Conservation (phyloP, 495 filamentous ascomycete genomes). For the Aspergillus mulundensis region DNA sequence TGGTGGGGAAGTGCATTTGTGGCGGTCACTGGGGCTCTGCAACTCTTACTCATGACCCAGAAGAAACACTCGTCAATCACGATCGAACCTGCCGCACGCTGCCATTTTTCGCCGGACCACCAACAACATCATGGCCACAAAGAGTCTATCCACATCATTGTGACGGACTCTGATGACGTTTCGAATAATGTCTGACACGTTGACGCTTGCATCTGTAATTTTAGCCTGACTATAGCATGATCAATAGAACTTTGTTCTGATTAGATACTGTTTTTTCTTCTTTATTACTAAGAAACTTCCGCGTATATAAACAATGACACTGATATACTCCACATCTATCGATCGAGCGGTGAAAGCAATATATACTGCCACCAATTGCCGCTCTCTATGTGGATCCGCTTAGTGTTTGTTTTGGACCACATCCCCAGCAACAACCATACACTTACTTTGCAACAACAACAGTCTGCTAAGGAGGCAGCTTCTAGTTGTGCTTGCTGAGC, state of each 20-base stretch:
- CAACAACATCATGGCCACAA: slow-evolving; percentile 21
- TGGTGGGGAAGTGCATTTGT: slow-evolving; percentile 76
- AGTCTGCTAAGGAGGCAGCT: background rate
- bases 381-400: slow-evolving; percentile 7
- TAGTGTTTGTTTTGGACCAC: slow-evolving; percentile 38
- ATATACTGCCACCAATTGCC: slow-evolving; percentile 9
- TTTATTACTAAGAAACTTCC: background rate
- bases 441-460: background rate
- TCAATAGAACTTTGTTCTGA: too few species aligned
- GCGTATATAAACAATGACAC: too few species aligned
- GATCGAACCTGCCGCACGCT: slow-evolving; percentile 31
- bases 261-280: background rate
- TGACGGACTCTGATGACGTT: slow-evolving; percentile 25
- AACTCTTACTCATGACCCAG: slow-evolving; percentile 61
- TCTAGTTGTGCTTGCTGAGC: background rate
- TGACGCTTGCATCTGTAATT: too few species aligned
- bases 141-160: slow-evolving; percentile 38
- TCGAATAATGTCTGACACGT: background rate
- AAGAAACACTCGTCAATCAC: slow-evolving; percentile 39
- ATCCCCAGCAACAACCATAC: slow-evolving; percentile 33
- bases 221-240: too few species aligned
- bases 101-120: slow-evolving; percentile 24
- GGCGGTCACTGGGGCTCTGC: slow-evolving; percentile 62
- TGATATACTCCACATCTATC: too few species aligned
- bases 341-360: slow-evolving; percentile 5